Percentiles rank a stretch among this genome's conserved stretches.
Evolutionary conservation across 2,329 filamentous ascomycete genomes (phyloP).

Genomic region (Zasmidium cellare): DNA sequence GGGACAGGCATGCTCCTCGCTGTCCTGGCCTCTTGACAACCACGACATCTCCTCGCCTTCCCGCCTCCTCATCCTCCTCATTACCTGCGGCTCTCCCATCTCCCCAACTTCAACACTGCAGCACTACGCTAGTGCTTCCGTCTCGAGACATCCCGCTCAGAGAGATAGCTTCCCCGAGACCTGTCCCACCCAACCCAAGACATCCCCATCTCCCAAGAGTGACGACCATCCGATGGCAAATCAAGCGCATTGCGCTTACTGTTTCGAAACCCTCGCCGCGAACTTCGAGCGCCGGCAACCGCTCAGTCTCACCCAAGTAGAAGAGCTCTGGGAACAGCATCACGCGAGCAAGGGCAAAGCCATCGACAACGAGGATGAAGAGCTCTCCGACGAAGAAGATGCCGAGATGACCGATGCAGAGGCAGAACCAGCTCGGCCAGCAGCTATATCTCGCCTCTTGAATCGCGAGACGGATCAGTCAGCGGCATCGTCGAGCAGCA

Average conservation of each 20-base stretch:
- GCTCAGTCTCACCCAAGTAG: conserved; percentile 66
- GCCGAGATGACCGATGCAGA: conserved; percentile 32
- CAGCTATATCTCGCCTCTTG: conserved; percentile 47
- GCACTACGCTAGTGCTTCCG: too few relatives aligned
- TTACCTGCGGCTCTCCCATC: too few relatives aligned
- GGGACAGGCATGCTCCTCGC: too few relatives aligned
- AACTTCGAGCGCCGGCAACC: conserved; percentile 70
- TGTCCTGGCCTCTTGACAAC: too few relatives aligned
- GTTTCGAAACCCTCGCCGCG: conserved; percentile 83
- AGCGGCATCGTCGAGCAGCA: conserved; percentile 30
- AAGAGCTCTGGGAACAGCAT: conserved; percentile 66
- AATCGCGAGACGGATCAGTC: conserved; percentile 21
- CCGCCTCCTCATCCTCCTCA: too few relatives aligned
- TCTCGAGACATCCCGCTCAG: too few relatives aligned
- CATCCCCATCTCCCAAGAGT: too few relatives aligned
- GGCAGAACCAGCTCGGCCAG: conserved; percentile 33
- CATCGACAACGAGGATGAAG: conserved; percentile 38
- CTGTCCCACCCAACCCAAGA: too few relatives aligned
- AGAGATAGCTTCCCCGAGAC: too few relatives aligned
- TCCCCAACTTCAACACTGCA: too few relatives aligned
- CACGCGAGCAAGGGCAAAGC: conserved; percentile 38
- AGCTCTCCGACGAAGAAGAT: conserved; percentile 34
- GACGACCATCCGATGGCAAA: conserved; percentile 67
- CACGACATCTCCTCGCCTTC: too few relatives aligned
- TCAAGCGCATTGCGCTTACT: conserved; percentile 82